phyloP scores from a whole-genome alignment of 2,329 filamentous ascomycete genomes.

The Ascochyta pisi region DNA sequence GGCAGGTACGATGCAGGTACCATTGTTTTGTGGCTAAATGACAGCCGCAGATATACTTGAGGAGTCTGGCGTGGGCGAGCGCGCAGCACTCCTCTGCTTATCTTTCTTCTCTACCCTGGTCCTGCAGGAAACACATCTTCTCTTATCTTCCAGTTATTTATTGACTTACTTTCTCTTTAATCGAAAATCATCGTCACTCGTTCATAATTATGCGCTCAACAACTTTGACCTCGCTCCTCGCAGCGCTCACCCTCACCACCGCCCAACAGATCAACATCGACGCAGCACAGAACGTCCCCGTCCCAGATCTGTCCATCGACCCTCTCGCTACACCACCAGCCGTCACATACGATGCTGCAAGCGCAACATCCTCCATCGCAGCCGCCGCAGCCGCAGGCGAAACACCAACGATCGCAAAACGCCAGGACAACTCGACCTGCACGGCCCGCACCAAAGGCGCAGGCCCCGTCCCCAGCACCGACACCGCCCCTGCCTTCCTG shows the following conservation, averaged over 20 bases:
- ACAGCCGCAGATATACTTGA: constrained; percentile 14
- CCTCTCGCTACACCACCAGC: constrained; percentile 8
- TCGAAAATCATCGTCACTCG: not conserved
- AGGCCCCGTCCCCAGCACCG: constrained; percentile 15
- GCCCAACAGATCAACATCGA: constrained; percentile 19
- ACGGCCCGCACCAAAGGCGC: constrained; percentile 12
- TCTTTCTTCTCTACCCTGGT: not conserved
- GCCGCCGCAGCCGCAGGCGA: constrained; percentile 10
- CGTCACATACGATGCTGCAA: constrained; percentile 1
- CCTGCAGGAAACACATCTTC: not conserved
- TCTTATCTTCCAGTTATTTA: not conserved
- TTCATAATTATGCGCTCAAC: constrained; percentile 7
- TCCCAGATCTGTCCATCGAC: constrained; percentile 14
- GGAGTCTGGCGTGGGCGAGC: not conserved
- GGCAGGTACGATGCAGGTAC: constrained; percentile 15
- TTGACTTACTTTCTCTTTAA: not conserved
- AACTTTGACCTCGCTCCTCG: constrained; percentile 9
- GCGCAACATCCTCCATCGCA: constrained; percentile 10
- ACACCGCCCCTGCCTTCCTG: constrained; percentile 27
- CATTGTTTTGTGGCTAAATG: constrained; percentile 15
- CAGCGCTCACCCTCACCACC: constrained; percentile 9
- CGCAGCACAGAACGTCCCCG: constrained; percentile 2
- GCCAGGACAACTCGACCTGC: constrained; percentile 19
- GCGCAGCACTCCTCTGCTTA: not conserved
- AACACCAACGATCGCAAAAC: constrained; percentile 5